Percentiles rank a stretch among this genome's conserved stretches.
Evolutionary conservation across 768 basidiomycete species (phyloP).

Genomic region (Neoboletus brunneissimus): DNA sequence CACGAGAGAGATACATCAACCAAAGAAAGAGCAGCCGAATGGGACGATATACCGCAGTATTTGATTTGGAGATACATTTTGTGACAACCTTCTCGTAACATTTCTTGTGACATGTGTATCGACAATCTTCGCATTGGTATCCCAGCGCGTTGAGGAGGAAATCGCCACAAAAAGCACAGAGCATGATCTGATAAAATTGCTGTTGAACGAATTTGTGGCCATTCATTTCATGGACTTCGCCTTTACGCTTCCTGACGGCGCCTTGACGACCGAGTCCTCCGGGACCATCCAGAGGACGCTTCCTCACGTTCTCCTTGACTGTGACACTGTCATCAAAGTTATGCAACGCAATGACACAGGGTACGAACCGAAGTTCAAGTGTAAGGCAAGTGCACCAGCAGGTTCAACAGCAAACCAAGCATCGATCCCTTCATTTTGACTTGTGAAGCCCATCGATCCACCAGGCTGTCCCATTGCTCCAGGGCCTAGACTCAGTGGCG

Average conservation of each 20-base stretch:
- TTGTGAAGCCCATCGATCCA: slow-evolving; percentile 22
- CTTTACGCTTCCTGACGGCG: slow-evolving; percentile 96
- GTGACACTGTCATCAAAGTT: slow-evolving; percentile 7
- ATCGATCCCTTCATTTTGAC: slow-evolving; percentile 75
- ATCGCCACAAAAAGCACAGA: slow-evolving; percentile 97
- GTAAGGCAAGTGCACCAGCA: slow-evolving; percentile 86
- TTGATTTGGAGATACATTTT: slow-evolving; percentile 98
- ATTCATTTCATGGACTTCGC: slow-evolving; percentile 98
- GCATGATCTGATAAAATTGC: slow-evolving; percentile 98
- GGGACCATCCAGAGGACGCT: slow-evolving; percentile 88
- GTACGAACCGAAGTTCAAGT: slow-evolving; percentile 86
- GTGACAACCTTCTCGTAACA: slow-evolving; percentile 99
- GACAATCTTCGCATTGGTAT: slow-evolving; percentile 99
- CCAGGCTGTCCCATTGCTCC: slow-evolving; percentile 29
- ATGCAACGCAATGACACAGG: neutral
- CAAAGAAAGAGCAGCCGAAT: neutral
- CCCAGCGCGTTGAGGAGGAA: slow-evolving; percentile 96
- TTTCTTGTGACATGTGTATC: slow-evolving; percentile 98
- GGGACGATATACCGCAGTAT: slow-evolving; percentile 70
- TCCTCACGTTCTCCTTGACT: slow-evolving; percentile 99
- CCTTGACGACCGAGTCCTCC: slow-evolving; percentile 96
- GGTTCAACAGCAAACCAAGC: slow-evolving; percentile 98
- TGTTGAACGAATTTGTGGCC: slow-evolving; percentile 97
- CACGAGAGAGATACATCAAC: neutral
- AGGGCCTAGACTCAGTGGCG: slow-evolving; percentile 39